Base-by-base conservation (phyloP, 352 stramenopile species). In the Pythium sukuiense region DNA sequence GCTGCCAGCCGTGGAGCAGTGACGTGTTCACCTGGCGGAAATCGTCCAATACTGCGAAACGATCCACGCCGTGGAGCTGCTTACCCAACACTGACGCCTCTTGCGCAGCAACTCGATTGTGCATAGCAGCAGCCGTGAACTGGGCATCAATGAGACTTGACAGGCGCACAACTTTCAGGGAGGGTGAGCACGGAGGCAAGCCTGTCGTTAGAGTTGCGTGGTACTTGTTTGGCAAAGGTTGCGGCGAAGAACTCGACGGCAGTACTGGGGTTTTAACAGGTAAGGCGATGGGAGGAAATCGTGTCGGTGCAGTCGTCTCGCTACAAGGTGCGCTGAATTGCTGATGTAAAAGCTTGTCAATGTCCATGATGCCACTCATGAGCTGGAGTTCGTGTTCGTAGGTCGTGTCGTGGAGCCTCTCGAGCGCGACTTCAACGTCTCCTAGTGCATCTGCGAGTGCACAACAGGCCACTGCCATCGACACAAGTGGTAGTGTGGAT, bases 371-470 rank as follows among this genome's bases (percentile, higher is more conserved):
- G 5, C 70, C 71, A 55, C 77, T 84, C 20, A 92, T 63, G 48
- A 86, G 86, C 11, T 76, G 73, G 14, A 92, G 67, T 33, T 92
- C 83, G 6, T 77, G 73, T 29, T 89, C 72, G 43, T 89, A 89
- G 12, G 59, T 76, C 12, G 72, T 37, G 53, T 83, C 79, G 41
- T 84, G 76, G 1, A 92, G 63, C 39, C 80, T 80, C 61, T 89
- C 81, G 7, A 80, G 65, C 6, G 83, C 83, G 50, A 73, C 48
- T 2, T 82, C 67, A 6, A 81, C 80, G 32, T 85, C 71, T 2
- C 78, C 80, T 1, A 79, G 50, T 18, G 72, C 74, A 53, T 92
- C 81, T n/a, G 80, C 81, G 1, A 92, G 57, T 2, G 81, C 80
- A 35, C 78, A 90, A 24, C 75, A 90, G 18, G 79, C 81, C 3